phyloP scores from a whole-genome alignment of 495 filamentous ascomycete species.

The Geopyxis carbonaria region DNA sequence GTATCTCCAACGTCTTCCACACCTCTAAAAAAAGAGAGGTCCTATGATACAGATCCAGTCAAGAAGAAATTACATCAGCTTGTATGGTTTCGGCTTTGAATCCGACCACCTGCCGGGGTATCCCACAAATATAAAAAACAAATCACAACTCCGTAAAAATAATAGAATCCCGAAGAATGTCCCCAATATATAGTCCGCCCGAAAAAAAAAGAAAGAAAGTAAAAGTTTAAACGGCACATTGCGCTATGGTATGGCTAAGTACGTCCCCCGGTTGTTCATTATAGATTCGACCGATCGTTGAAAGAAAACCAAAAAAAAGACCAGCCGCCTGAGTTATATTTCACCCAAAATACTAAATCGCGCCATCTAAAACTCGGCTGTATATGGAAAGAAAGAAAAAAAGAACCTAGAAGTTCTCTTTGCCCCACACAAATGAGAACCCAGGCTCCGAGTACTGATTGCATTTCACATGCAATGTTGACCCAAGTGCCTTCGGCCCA shows the following conservation, averaged over 20 bases:
- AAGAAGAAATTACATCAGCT: no score
- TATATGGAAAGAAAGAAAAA: not conserved
- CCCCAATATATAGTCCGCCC: no score
- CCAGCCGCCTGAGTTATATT: not conserved
- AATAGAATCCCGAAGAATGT: no score
- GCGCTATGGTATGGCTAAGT: not conserved
- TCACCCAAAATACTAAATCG: not conserved
- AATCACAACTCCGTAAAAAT: no score
- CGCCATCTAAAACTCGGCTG: not conserved
- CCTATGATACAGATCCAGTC: no score
- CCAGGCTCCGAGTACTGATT: slow-evolving; percentile 63
- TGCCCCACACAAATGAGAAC: slow-evolving; percentile 32
- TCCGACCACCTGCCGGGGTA: no score
- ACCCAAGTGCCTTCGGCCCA: slow-evolving; percentile 54
- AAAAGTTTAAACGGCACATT: not conserved
- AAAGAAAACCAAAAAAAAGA: not conserved
- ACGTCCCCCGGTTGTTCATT: not conserved
- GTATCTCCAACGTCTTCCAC: no score
- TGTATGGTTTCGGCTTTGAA: no score
- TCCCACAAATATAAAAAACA: no score
- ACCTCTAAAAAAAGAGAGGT: no score
- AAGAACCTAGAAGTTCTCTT: slow-evolving; percentile 51
- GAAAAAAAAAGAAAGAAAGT: not conserved
- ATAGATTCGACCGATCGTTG: not conserved
- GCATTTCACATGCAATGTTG: slow-evolving; percentile 52